Evolutionary conservation across 805 yeast species (phyloP).

Genomic region (Lipomyces sp.): DNA sequence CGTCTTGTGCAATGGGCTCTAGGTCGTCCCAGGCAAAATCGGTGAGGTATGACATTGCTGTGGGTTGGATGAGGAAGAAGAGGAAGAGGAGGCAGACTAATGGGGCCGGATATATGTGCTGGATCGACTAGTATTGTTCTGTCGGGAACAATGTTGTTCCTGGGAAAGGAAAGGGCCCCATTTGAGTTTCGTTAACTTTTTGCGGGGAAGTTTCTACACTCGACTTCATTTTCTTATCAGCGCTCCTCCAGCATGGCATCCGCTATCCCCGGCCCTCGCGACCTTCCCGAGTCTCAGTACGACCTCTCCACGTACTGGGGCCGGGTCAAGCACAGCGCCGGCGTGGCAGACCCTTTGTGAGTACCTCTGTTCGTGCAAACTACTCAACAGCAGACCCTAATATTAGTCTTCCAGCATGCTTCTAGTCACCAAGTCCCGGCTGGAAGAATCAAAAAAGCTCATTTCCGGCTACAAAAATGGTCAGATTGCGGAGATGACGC

Average conservation of each 20-base stretch:
- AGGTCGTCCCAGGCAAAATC: constrained; percentile 37
- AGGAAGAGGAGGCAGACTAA: too few relatives aligned
- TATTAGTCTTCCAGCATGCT: constrained; percentile 69
- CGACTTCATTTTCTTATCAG: neutral
- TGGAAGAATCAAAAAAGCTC: constrained; percentile 59
- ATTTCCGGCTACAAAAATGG: constrained; percentile 76
- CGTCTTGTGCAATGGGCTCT: constrained; percentile 34
- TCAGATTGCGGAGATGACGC: constrained; percentile 58
- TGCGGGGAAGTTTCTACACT: neutral
- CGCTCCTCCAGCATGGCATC: constrained; percentile 64
- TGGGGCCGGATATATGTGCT: too few relatives aligned
- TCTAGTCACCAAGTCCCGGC: constrained; percentile 61
- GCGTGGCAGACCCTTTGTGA: constrained; percentile 76
- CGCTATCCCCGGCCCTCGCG: constrained; percentile 75
- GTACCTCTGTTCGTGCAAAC: too few relatives aligned
- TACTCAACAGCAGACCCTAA: too few relatives aligned
- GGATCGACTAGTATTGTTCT: too few relatives aligned
- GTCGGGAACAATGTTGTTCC: too few relatives aligned
- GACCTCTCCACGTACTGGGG: constrained; percentile 87
- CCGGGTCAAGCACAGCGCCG: constrained; percentile 90
- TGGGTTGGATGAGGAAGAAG: neutral
- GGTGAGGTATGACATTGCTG: constrained; percentile 10
- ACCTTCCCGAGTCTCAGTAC: constrained; percentile 74
- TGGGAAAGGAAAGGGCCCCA: too few relatives aligned
- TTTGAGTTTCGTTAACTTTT: too few relatives aligned